Base-by-base conservation (phyloP, 345 rosid genomes). In the Reutealis trisperma region DNA sequence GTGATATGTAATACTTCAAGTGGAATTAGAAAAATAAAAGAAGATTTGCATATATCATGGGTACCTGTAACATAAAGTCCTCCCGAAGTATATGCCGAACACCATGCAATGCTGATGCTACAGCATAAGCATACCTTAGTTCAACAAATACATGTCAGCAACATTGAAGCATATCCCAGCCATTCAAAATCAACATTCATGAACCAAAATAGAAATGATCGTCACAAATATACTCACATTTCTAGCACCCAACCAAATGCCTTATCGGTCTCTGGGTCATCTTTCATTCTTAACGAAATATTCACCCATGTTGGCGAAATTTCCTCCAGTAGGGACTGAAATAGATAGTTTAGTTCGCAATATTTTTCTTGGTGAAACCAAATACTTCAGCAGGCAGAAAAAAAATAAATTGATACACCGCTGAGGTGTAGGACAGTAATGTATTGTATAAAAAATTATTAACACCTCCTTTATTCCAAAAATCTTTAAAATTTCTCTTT, bases 291-390 rank as follows among this genome's bases (percentile, higher is more conserved):
- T 75, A 96, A 60, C 5, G 98, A 96, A 77, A 94, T 79, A 87
- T 96, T 96, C 94, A 94, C 91, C 99, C 99, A 96, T 59, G 99
- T 96, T 27, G 99, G 97, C 76, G 98, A 91, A 76, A 94, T 91
- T 83, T 92, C 92, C 85, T 88, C 88, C 81, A 94, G 88, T 77
- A 89, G n/a, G 45, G 88, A 65, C 97, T 90, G 83, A 68, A 85
- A 79, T 55, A 78, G 47, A 74, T 55, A 24, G 57, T 59, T 76
- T 19, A 72, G 18, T 54, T 67, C 2, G 34, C 42, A 49, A 51
- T 6, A 67, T 9, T 68, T 65, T 52, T 75, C 25, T 16, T 34
- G 37, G 58, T 5, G 59, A 62, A 70, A 61, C 15, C 14, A 69
- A 51, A 74, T 2, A 14, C 34, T 34, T 19, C 75, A 64, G 41